Evolutionary conservation across 441 rosid species (phyloP).

Genomic region (Gossypium gossypioides): DNA sequence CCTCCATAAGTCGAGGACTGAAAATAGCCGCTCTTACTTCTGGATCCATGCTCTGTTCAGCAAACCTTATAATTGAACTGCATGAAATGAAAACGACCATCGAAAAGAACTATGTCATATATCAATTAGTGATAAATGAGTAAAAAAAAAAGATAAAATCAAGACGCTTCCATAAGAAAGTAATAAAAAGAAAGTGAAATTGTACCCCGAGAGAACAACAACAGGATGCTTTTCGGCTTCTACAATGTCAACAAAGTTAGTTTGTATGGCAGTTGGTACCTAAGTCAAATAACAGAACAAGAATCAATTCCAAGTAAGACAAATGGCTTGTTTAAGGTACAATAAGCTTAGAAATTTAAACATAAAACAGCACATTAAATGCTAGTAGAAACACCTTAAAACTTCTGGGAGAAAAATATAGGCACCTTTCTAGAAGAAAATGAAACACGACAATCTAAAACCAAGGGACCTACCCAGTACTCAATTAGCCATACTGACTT

Average conservation of each 20-base stretch:
- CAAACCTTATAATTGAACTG: conserved; percentile 75
- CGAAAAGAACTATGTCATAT: neutral
- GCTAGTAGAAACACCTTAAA: neutral
- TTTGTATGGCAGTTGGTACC: conserved; percentile 78
- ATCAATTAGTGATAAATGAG: neutral
- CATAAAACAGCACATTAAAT: neutral
- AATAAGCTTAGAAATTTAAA: neutral
- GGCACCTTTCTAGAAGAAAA: neutral
- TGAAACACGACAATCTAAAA: neutral
- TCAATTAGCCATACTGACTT: neutral
- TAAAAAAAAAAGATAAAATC: neutral
- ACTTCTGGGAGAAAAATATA: neutral
- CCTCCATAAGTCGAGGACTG: conserved; percentile 99
- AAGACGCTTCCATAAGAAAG: neutral
- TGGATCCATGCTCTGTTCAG: conserved; percentile 72
- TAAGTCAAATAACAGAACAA: conserved; percentile 26
- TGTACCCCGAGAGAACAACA: conserved; percentile 62
- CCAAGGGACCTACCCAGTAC: neutral
- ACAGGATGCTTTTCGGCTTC: conserved; percentile 77
- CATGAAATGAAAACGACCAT: conserved; percentile 20
- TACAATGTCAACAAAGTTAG: conserved; percentile 46
- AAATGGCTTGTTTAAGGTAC: neutral
- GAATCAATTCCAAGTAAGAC: conserved; percentile 12
- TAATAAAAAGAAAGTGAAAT: conserved; percentile 3
- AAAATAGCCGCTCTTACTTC: conserved; percentile 61